Percentiles rank a stretch among this genome's conserved stretches.
phyloP scores from a whole-genome alignment of 257 asterid species.

The Eustoma russellianum region DNA sequence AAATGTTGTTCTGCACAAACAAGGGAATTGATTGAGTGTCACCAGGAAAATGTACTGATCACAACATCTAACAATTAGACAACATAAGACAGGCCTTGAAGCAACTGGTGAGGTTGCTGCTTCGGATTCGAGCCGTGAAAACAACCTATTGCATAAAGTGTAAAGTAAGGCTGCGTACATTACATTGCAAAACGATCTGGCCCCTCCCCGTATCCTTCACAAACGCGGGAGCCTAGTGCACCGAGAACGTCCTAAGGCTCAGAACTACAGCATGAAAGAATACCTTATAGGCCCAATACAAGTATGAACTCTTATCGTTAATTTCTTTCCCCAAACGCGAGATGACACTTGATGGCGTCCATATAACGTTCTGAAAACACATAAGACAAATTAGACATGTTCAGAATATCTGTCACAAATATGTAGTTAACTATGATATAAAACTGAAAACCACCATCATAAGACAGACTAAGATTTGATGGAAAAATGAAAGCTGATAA shows the following conservation, averaged over 20 bases:
- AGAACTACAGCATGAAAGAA: background rate
- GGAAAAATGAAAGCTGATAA: no score
- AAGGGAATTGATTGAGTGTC: background rate
- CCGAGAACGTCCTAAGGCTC: no score
- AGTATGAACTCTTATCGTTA: slow-evolving; percentile 66
- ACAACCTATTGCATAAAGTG: no score
- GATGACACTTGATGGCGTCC: slow-evolving; percentile 95
- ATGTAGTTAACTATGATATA: background rate
- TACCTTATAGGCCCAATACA: slow-evolving; percentile 94
- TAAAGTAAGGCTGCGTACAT: no score
- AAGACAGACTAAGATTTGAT: no score
- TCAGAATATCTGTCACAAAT: background rate
- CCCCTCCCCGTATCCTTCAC: no score
- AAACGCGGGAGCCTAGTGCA: no score
- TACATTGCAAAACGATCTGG: no score
- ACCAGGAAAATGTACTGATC: background rate
- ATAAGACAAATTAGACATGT: slow-evolving; percentile 8
- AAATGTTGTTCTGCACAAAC: slow-evolving; percentile 58
- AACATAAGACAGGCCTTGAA: background rate
- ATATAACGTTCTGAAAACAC: slow-evolving; percentile 44
- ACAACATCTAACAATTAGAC: background rate
- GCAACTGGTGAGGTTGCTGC: background rate
- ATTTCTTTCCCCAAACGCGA: slow-evolving; percentile 85
- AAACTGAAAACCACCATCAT: no score
- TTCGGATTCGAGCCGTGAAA: no score